phyloP scores from a whole-genome alignment of 345 rosid species.

The Eucalyptus erythrocorys region DNA sequence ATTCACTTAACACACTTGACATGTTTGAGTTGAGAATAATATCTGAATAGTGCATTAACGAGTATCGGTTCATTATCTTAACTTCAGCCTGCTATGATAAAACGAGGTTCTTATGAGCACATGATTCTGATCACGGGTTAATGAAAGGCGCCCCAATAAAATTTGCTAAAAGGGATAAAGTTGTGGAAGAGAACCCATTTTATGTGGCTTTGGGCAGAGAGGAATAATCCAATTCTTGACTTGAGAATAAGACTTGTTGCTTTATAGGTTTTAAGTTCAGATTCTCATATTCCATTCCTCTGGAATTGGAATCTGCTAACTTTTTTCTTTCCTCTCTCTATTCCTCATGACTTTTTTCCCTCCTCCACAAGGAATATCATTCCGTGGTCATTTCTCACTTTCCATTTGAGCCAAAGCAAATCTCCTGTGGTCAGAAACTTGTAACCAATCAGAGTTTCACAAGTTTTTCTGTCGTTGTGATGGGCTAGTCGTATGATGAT shows the following conservation, averaged over 20 bases:
- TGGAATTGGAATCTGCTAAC: not conserved
- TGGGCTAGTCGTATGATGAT: not conserved
- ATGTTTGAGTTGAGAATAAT: not conserved
- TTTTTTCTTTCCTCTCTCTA: not conserved
- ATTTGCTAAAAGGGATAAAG: not conserved
- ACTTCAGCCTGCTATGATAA: not conserved
- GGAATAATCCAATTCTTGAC: constrained; percentile 9
- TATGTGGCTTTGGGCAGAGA: constrained; percentile 3
- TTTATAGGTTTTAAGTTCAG: not conserved
- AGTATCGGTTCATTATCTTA: not conserved
- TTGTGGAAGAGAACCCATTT: constrained; percentile 3
- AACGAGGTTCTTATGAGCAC: not conserved
- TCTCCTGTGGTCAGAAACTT: not conserved
- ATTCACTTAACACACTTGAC: not conserved
- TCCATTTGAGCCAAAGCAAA: not conserved
- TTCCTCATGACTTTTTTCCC: not conserved
- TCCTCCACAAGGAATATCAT: constrained; percentile 7
- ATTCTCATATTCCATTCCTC: not conserved
- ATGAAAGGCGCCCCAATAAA: not conserved
- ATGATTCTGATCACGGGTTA: not conserved
- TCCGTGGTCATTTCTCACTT: constrained; percentile 13
- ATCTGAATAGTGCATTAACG: not conserved
- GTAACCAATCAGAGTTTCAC: not conserved
- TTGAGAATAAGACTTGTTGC: not conserved
- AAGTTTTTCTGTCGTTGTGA: not conserved